Percentiles rank a stretch among this genome's conserved stretches.
phyloP scores from a whole-genome alignment of 2,329 filamentous ascomycete genomes.

The Venturia asperata region DNA sequence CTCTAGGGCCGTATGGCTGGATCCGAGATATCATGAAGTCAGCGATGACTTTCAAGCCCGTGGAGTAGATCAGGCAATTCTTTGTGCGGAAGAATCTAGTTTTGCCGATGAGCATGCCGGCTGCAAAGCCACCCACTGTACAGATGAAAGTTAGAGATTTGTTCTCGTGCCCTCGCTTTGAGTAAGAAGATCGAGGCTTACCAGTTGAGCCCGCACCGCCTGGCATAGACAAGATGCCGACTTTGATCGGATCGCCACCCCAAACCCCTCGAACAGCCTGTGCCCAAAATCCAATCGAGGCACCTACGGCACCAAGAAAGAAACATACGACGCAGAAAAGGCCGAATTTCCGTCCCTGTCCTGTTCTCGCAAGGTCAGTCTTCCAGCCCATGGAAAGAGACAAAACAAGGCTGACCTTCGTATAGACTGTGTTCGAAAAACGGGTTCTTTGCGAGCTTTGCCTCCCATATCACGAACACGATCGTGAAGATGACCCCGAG shows the following conservation, averaged over 20 bases:
- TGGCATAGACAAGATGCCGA: slow-evolving; percentile 19
- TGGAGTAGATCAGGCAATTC: slow-evolving; percentile 16
- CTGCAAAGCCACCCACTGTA: slow-evolving; percentile 20
- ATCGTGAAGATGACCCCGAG: not conserved
- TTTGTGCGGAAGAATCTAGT: not conserved
- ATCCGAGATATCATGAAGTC: slow-evolving; percentile 9
- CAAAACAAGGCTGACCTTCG: slow-evolving; percentile 8
- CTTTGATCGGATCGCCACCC: slow-evolving; percentile 18
- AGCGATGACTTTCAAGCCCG: not conserved
- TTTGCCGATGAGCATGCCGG: slow-evolving; percentile 20
- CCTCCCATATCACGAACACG: slow-evolving; percentile 15
- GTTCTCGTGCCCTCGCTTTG: not conserved
- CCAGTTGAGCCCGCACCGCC: slow-evolving; percentile 16
- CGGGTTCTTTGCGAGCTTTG: slow-evolving; percentile 16
- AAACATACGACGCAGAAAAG: not conserved
- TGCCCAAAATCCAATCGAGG: slow-evolving; percentile 6
- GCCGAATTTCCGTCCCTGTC: not conserved
- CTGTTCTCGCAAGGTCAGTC: not conserved
- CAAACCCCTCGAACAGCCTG: slow-evolving; percentile 9
- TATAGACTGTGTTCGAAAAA: slow-evolving; percentile 17
- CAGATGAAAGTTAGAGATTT: not conserved
- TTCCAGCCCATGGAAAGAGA: slow-evolving; percentile 7
- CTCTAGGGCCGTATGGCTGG: not conserved
- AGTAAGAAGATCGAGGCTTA: not conserved
- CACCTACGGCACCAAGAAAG: not conserved